Conservation (phyloP, 2,329 filamentous ascomycete genomes). For the Scedosporium apiospermum region DNA sequence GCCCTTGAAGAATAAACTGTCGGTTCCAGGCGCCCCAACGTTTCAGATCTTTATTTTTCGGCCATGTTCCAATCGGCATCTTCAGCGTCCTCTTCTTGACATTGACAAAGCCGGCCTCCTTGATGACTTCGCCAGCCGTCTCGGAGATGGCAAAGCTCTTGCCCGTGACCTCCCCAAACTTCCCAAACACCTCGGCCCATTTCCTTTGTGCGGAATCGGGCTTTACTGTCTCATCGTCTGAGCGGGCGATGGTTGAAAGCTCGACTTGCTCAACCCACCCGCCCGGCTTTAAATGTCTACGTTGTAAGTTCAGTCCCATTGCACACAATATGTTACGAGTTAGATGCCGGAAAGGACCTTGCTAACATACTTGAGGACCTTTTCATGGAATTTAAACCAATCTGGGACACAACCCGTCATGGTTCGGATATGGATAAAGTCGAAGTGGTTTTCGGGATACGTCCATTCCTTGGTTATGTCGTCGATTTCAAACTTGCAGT, state of each 20-base stretch:
- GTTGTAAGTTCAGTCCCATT: too few relatives aligned
- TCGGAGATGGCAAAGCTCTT: slow-evolving; percentile 13
- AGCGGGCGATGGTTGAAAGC: slow-evolving; percentile 4
- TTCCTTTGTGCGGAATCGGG: slow-evolving; percentile 9
- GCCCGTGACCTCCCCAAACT: slow-evolving; percentile 13
- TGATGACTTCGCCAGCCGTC: slow-evolving; percentile 6
- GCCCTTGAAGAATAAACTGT: slow-evolving; percentile 15
- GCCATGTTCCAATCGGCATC: slow-evolving; percentile 16
- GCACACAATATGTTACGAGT: slow-evolving; percentile 21
- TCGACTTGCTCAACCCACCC: slow-evolving; percentile 21
- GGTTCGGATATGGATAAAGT: slow-evolving; percentile 37
- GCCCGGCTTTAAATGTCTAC: background rate
- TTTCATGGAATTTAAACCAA: slow-evolving; percentile 32
- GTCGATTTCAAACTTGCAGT: slow-evolving; percentile 40
- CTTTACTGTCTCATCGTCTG: slow-evolving; percentile 17
- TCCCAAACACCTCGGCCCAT: slow-evolving; percentile 12
- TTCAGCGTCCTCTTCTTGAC: slow-evolving; percentile 4
- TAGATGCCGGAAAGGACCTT: background rate
- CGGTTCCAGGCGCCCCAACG: slow-evolving; percentile 18
- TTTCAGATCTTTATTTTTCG: slow-evolving; percentile 19
- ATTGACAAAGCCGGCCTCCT: slow-evolving; percentile 12
- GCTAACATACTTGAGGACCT: slow-evolving; percentile 29
- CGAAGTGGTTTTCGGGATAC: slow-evolving; percentile 32
- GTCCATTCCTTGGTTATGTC: slow-evolving; percentile 42
- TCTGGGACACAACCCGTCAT: background rate